Conservation (phyloP, 129 eudicot genomes). For the Artemisia tridentata region DNA sequence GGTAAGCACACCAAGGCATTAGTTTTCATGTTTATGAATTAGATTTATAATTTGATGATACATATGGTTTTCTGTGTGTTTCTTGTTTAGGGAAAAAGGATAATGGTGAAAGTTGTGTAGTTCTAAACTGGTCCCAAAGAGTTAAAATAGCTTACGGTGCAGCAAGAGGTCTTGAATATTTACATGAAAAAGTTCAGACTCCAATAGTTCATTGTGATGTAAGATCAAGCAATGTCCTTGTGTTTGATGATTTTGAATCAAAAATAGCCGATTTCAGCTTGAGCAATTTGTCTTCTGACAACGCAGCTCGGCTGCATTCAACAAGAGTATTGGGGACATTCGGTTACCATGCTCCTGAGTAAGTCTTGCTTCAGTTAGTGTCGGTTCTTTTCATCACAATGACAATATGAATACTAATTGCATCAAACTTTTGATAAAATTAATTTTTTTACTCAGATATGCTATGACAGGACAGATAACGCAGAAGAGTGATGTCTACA, state of each 20-base stretch:
- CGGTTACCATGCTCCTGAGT: slow-evolving; percentile 52
- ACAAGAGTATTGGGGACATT: slow-evolving; percentile 48
- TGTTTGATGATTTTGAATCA: slow-evolving; percentile 42
- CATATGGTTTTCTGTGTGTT: not conserved
- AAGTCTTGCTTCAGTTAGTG: slow-evolving; percentile 11
- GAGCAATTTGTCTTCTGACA: slow-evolving; percentile 44
- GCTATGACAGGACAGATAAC: slow-evolving; percentile 44
- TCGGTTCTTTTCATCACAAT: not conserved
- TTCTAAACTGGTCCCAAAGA: slow-evolving; percentile 30
- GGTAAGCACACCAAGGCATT: slow-evolving; percentile 37
- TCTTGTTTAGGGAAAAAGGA: slow-evolving; percentile 56
- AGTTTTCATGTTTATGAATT: not conserved
- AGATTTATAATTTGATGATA: not conserved
- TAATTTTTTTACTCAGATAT: slow-evolving; percentile 27
- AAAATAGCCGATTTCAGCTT: slow-evolving; percentile 44
- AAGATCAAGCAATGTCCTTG: slow-evolving; percentile 40
- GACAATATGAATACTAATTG: not conserved
- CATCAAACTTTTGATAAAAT: slow-evolving; percentile 2
- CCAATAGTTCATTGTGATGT: slow-evolving; percentile 40
- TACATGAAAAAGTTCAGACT: slow-evolving; percentile 44
- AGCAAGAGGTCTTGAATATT: slow-evolving; percentile 40
- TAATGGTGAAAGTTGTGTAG: slow-evolving; percentile 61
- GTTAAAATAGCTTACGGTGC: no score
- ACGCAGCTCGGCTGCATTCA: slow-evolving; percentile 44
- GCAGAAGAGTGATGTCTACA: slow-evolving; percentile 47